A percentile compares a stretch with the other conserved stretches of the same genome.
These are phyloP conservation scores for Trichopus zeylanicus DNA, from an alignment of 116 monocot genomes.

Conservation along the genomic window DNA sequence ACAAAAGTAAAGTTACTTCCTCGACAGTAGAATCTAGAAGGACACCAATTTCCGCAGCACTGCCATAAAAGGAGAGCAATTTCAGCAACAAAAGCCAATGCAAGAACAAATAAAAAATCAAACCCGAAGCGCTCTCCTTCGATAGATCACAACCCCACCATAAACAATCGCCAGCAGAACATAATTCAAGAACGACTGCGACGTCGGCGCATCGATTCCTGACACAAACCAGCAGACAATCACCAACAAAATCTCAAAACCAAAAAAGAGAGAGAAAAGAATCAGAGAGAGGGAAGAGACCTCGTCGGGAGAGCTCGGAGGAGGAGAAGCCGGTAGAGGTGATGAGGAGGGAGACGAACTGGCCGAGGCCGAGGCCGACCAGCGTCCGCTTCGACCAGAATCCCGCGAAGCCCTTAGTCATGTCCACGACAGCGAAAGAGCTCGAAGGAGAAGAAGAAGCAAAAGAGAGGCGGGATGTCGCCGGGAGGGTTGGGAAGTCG, in stretches of 20 bases:
- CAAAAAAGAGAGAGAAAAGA: not conserved
- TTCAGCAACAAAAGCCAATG: not conserved
- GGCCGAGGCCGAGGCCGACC: slow-evolving; percentile 55
- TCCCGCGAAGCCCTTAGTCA: slow-evolving; percentile 2
- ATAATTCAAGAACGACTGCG: slow-evolving; percentile 91
- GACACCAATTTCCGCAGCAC: slow-evolving; percentile 84
- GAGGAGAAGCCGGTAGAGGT: slow-evolving; percentile 91
- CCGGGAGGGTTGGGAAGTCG: not conserved
- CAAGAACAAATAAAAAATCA: not conserved
- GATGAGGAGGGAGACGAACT: slow-evolving; percentile 85
- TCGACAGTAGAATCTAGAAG: slow-evolving; percentile 67
- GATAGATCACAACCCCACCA: slow-evolving; percentile 37
- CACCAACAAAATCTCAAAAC: not conserved
- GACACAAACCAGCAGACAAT: not conserved
- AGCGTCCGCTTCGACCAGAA: slow-evolving; percentile 45
- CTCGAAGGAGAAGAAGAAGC: no score
- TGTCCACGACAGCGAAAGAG: not conserved
- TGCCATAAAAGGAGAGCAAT: slow-evolving; percentile 5
- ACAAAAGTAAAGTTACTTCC: not conserved
- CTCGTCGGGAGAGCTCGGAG: slow-evolving; percentile 73
- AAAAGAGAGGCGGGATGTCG: not conserved
- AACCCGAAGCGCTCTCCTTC: slow-evolving; percentile 26
- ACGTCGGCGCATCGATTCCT: slow-evolving; percentile 86
- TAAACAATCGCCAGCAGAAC: slow-evolving; percentile 54
- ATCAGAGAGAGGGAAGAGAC: slow-evolving; percentile 18